Percentiles rank a stretch among this genome's conserved stretches.
Evolutionary conservation across 441 rosid genomes (phyloP).

Genomic region (Pelargonium australe): DNA sequence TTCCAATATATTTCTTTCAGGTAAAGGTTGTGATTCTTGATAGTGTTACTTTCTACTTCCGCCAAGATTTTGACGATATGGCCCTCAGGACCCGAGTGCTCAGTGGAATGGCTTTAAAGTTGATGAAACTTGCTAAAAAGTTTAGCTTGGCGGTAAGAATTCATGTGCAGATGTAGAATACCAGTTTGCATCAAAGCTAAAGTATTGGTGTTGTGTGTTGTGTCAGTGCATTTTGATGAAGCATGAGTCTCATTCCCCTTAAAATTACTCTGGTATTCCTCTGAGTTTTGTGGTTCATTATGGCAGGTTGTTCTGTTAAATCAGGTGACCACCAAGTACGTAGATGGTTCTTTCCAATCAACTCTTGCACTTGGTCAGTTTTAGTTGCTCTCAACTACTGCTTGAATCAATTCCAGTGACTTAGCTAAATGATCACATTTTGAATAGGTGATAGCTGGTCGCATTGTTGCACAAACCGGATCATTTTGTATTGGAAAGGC

Average conservation of each 20-base stretch:
- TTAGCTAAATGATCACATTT: background rate
- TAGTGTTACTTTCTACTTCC: constrained; percentile 90
- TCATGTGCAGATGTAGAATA: too few species aligned
- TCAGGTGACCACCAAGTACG: constrained; percentile 74
- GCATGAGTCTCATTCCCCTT: background rate
- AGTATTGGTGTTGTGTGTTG: too few species aligned
- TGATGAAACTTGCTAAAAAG: constrained; percentile 78
- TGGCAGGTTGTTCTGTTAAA: constrained; percentile 79
- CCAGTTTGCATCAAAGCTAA: too few species aligned
- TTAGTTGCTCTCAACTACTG: too few species aligned
- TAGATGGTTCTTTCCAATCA: constrained; percentile 71
- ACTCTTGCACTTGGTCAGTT: constrained; percentile 73
- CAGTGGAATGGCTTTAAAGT: constrained; percentile 67
- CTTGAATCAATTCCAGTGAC: too few species aligned
- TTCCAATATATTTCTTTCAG: constrained; percentile 33
- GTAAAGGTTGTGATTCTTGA: constrained; percentile 74
- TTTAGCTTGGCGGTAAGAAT: constrained; percentile 73
- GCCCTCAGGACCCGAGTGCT: constrained; percentile 74
- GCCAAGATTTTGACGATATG: constrained; percentile 85
- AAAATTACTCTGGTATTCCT: background rate
- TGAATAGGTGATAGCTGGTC: constrained; percentile 99
- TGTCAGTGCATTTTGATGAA: too few species aligned
- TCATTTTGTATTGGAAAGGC: constrained; percentile 80
- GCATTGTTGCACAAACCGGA: constrained; percentile 77
- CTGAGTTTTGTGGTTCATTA: constrained; percentile 7